Evolutionary conservation across 1,284 basidiomycete genomes (phyloP).

Genomic region (Tetrapyrgos nigripes): DNA sequence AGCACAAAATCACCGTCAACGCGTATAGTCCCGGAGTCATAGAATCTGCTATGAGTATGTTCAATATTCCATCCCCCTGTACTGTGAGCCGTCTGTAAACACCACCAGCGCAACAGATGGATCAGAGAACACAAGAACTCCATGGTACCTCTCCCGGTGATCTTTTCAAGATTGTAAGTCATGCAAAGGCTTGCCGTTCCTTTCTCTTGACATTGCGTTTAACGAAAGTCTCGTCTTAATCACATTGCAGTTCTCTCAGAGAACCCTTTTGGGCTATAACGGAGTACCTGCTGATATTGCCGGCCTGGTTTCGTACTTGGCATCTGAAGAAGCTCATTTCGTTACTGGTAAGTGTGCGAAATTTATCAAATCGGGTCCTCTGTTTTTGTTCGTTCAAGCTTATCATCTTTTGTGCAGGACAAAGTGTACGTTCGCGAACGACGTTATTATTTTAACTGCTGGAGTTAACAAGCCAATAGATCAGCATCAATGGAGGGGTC

Average conservation of each 20-base stretch:
- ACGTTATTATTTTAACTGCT: no score
- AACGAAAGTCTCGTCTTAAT: no score
- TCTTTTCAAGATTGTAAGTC: not conserved
- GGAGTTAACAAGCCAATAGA: no score
- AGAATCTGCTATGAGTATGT: not conserved
- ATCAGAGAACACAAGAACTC: not conserved
- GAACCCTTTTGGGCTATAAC: constrained; percentile 18
- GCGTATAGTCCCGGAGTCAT: constrained; percentile 36
- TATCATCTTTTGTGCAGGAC: no score
- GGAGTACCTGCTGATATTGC: not conserved
- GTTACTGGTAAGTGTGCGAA: not conserved
- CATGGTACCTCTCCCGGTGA: not conserved
- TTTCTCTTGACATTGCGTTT: not conserved
- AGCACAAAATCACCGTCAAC: constrained; percentile 39
- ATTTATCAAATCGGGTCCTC: no score
- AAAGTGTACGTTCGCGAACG: no score
- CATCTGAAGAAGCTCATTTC: not conserved
- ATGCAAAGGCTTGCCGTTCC: not conserved
- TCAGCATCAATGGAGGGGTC: no score
- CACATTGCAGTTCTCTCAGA: constrained; percentile 11
- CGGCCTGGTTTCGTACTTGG: not conserved
- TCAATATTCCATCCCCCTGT: not conserved
- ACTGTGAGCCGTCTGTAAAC: not conserved
- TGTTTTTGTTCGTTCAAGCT: no score
- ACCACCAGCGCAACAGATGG: not conserved